phyloP scores from a whole-genome alignment of 2,329 filamentous ascomycete species.

The Cladobotryum protrusum region DNA sequence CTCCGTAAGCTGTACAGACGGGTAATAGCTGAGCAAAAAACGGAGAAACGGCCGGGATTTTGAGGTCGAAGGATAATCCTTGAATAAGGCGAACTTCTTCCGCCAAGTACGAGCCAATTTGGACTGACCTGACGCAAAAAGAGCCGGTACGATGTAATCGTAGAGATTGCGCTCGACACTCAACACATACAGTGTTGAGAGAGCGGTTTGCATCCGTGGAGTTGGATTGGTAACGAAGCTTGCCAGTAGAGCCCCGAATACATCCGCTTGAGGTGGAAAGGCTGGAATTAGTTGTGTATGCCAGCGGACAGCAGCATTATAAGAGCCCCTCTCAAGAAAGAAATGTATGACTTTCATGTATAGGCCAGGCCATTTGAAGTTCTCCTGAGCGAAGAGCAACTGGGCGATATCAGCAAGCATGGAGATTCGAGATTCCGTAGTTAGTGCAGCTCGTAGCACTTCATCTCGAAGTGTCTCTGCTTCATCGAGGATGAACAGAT shows the following conservation, averaged over 20 bases:
- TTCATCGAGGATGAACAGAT: slow-evolving; percentile 17
- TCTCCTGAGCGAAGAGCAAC: slow-evolving; percentile 31
- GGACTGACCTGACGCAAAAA: slow-evolving; percentile 43
- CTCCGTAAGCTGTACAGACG: slow-evolving; percentile 29
- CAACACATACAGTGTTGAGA: slow-evolving; percentile 40
- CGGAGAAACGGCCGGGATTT: slow-evolving; percentile 42
- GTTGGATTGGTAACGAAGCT: slow-evolving; percentile 35
- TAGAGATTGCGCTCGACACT: slow-evolving; percentile 41
- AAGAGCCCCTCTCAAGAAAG: slow-evolving; percentile 35
- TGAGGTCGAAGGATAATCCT: slow-evolving; percentile 37
- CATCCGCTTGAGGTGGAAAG: slow-evolving; percentile 36
- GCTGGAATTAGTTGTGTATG: slow-evolving; percentile 38
- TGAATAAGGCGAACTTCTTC: slow-evolving; percentile 30
- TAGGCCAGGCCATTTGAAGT: slow-evolving; percentile 42
- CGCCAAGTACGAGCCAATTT: slow-evolving; percentile 44
- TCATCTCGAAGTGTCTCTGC: slow-evolving; percentile 24
- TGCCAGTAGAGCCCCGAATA: slow-evolving; percentile 38
- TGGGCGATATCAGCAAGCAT: slow-evolving; percentile 22
- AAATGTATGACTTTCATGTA: slow-evolving; percentile 42
- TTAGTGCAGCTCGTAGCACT: slow-evolving; percentile 25
- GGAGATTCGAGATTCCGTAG: slow-evolving; percentile 19
- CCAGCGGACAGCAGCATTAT: slow-evolving; percentile 39
- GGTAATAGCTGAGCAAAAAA: slow-evolving; percentile 42
- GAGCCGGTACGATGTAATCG: slow-evolving; percentile 44
- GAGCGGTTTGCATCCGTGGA: slow-evolving; percentile 30